These are phyloP conservation scores for Claviceps maximensis DNA, from an alignment of 2,329 filamentous ascomycete genomes.

Conservation along the genomic window DNA sequence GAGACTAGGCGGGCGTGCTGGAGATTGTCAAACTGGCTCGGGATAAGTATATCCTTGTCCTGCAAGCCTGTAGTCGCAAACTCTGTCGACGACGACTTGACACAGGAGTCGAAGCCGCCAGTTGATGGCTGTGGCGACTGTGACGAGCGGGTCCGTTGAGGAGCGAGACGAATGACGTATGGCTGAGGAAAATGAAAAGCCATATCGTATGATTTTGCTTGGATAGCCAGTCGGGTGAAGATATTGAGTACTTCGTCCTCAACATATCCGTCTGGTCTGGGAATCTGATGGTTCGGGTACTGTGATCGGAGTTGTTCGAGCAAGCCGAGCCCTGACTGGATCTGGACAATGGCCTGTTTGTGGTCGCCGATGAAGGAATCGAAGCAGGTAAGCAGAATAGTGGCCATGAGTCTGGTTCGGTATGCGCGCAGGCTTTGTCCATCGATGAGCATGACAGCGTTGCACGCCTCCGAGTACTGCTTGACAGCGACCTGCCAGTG, in stretches of 20 bases:
- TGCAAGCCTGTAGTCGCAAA: constrained; percentile 7
- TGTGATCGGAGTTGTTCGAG: constrained; percentile 33
- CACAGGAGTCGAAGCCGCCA: constrained; percentile 20
- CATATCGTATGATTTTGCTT: constrained; percentile 56
- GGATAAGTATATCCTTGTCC: constrained; percentile 9
- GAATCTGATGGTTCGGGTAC: constrained; percentile 4
- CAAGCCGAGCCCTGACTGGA: constrained; percentile 43
- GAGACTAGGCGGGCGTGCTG: constrained; percentile 43
- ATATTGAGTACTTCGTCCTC: constrained; percentile 49
- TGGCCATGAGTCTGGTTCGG: constrained; percentile 48
- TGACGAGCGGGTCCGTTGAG: constrained; percentile 16
- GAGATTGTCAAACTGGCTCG: constrained; percentile 31
- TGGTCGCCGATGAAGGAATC: constrained; percentile 55
- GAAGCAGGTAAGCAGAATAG: constrained; percentile 53
- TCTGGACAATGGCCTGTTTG: constrained; percentile 46
- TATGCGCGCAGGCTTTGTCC: constrained; percentile 31
- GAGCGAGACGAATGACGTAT: constrained; percentile 38
- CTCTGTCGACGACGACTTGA: constrained; percentile 13
- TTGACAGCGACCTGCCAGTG: constrained; percentile 49
- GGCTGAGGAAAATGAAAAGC: constrained; percentile 53
- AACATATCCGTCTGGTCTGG: constrained; percentile 29
- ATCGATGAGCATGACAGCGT: constrained; percentile 32
- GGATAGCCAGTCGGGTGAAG: constrained; percentile 49
- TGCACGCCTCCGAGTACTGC: constrained; percentile 45
- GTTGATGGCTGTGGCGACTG: too few relatives aligned